A percentile compares a stretch with the other conserved stretches of the same genome.
Evolutionary conservation across 2,329 filamentous ascomycete genomes (phyloP).

Genomic region (Hysterium pulicare): DNA sequence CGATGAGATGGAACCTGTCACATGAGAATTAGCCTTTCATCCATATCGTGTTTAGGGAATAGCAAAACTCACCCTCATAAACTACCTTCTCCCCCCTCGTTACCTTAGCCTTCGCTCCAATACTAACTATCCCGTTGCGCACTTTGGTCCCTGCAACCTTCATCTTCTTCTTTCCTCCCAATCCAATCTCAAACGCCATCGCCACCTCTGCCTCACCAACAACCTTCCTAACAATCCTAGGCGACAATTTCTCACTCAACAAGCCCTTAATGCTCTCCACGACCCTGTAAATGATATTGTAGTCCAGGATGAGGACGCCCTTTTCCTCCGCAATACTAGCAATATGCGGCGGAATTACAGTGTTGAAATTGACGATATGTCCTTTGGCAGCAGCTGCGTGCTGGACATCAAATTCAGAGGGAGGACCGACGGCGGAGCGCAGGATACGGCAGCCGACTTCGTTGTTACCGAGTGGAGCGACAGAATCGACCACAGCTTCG

Average conservation of each 20-base stretch:
- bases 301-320: slow-evolving; percentile 75
- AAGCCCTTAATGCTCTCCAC: slow-evolving; percentile 67
- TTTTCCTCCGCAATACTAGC: slow-evolving; percentile 64
- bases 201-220: slow-evolving; percentile 84
- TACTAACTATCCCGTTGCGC: slow-evolving; percentile 71
- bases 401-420: slow-evolving; percentile 85
- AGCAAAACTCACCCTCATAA: slow-evolving; percentile 69
- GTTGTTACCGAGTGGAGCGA: slow-evolving; percentile 76
- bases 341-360: slow-evolving; percentile 63
- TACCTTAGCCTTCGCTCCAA: slow-evolving; percentile 65
- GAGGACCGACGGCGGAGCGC: slow-evolving; percentile 70
- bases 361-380: slow-evolving; percentile 84
- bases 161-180: slow-evolving; percentile 66
- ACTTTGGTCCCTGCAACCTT: slow-evolving; percentile 86
- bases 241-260: slow-evolving; percentile 67
- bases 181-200: slow-evolving; percentile 78
- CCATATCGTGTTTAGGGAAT: slow-evolving; percentile 10
- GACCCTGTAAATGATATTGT: slow-evolving; percentile 82
- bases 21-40: slow-evolving; percentile 11
- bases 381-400: slow-evolving; percentile 76
- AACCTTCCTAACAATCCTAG: slow-evolving; percentile 65
- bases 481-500: slow-evolving; percentile 78
- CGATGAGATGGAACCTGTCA: slow-evolving; percentile 68
- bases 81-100: slow-evolving; percentile 67
- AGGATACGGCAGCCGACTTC: slow-evolving; percentile 78